Base-by-base conservation (phyloP, 192 early-diverging fungal species). In the Backusella westeae region DNA sequence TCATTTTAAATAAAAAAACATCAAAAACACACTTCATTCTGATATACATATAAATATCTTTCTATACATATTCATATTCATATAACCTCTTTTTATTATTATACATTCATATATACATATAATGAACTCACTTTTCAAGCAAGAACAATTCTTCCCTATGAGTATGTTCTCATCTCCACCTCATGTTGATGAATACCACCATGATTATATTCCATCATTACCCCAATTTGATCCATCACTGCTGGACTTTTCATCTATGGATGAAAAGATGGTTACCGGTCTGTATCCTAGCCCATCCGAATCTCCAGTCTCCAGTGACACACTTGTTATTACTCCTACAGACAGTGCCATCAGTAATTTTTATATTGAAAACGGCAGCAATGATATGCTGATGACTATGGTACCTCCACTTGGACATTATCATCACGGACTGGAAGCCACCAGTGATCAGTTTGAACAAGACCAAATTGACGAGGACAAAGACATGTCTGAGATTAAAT, bases 211-310 rank as follows among this genome's bases (percentile, higher is more conserved):
- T 75, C 21, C 65, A 15, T 67, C 73, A 66, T 14, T 75, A 17
- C 32, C 66, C 17, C 35, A 46, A 1, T 39, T 75, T 34, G 74
- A 75, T 23, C 34, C 39, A 26, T 46, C 26, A 41, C 14, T 75
- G 5, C 42, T 75, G 6, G 29, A 67, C 44, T 32, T 71, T 14
- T 26, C 56, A 12, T 63, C 56, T 14, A 46, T 32, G 3, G 41
- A 65, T 23, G 36, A 34, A 1, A 34, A 75, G 17, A n/a, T 75
- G 21, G 23, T 44, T 21, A 6, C 74, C 29, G n/a, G 46, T 34
- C 42, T 46, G 41, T 75, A 75, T 21, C 74, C 74, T 17, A 75
- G 74, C 17, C 74, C 74, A 26, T 26, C 63, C 12, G 65, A 75
- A 1, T 75, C 74, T 46, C 74, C 74, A n/a, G 21, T 75, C 26